Percentiles rank a stretch among this genome's conserved stretches.
Conservation (phyloP, 2,329 filamentous ascomycete species). For the Daldinia eschscholtzii region DNA sequence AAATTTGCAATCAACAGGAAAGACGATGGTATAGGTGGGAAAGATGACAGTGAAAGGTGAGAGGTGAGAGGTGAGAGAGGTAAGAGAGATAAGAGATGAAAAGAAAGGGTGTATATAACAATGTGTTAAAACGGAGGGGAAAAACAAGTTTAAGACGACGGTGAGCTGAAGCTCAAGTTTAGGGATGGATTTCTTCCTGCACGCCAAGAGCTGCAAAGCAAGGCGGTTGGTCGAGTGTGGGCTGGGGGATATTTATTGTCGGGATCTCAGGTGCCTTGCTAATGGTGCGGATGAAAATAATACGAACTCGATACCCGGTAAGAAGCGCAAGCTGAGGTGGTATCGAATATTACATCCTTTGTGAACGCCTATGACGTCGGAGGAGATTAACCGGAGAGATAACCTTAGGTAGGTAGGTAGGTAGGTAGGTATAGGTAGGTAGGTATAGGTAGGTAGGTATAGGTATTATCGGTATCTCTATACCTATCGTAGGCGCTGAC, state of each 20-base stretch:
- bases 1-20: not conserved
- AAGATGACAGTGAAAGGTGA: conserved; percentile 18
- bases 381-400: not conserved
- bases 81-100: not conserved
- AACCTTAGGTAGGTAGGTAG: no score
- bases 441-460: not conserved
- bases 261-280: conserved; percentile 28
- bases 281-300: not conserved
- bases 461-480: not conserved
- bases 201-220: conserved; percentile 41
- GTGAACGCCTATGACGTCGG: not conserved
- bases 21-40: not conserved
- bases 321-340: not conserved
- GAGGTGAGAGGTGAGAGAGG: conserved; percentile 16
- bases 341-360: not conserved
- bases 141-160: conserved; percentile 12
- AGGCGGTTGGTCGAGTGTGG: conserved; percentile 23
- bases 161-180: conserved; percentile 25
- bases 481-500: no score
- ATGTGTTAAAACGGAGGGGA: not conserved
- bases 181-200: conserved; percentile 14
- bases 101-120: conserved; percentile 3
- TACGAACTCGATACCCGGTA: not conserved
- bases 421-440: no score
- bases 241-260: conserved; percentile 12